Conservation (phyloP, 805 yeast species). For the Saccharomyces cerevisiae region DNA sequence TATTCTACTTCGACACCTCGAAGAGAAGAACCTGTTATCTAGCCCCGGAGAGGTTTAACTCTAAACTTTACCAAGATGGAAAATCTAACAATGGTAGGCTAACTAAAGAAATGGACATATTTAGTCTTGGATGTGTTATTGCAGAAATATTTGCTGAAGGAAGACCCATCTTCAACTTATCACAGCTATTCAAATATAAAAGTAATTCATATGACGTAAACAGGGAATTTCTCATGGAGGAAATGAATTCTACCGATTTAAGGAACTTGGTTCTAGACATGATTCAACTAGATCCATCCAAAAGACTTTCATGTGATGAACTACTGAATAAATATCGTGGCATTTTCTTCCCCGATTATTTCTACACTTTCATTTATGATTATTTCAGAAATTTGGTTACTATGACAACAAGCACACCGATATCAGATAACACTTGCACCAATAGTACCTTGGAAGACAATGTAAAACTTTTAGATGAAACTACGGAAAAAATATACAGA, state of each 20-base stretch:
- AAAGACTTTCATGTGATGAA: conserved; percentile 48
- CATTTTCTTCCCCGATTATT: conserved; percentile 55
- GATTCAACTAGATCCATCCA: conserved; percentile 53
- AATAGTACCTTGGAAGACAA: conserved; percentile 15
- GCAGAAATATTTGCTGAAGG: conserved; percentile 88
- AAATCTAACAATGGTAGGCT: conserved; percentile 26
- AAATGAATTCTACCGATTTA: conserved; percentile 43
- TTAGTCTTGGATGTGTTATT: conserved; percentile 77
- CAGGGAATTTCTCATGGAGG: conserved; percentile 19
- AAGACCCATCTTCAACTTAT: conserved; percentile 71
- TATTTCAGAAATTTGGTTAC: conserved; percentile 42
- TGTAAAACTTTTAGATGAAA: conserved; percentile 13
- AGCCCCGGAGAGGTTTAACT: conserved; percentile 83
- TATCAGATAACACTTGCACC: conserved; percentile 10
- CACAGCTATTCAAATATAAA: conserved; percentile 79
- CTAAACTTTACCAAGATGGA: conserved; percentile 11
- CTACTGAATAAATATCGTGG: conserved; percentile 45
- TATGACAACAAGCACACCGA: conserved; percentile 17
- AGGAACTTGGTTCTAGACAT: conserved; percentile 52
- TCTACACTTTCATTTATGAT: conserved; percentile 61
- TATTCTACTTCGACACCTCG: conserved; percentile 87
- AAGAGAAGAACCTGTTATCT: conserved; percentile 80
- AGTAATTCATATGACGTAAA: conserved; percentile 55
- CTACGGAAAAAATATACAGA: conserved; percentile 47
- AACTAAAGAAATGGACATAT: conserved; percentile 68